Evolutionary conservation across 768 basidiomycete genomes (phyloP).

Genomic region (Leucosporidium creatinivorum): DNA sequence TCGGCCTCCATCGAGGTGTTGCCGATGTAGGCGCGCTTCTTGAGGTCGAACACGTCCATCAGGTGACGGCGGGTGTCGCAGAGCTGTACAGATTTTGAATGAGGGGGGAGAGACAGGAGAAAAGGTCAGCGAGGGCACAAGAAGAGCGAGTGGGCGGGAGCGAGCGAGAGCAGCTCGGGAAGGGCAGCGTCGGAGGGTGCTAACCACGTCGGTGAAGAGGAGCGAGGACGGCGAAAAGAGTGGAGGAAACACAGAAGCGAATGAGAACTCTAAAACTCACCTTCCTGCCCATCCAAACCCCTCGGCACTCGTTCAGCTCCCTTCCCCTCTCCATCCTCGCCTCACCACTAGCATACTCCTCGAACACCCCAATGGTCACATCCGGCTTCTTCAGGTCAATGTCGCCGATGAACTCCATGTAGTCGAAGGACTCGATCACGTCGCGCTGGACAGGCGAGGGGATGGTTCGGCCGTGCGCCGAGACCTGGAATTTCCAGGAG

Average conservation of each 20-base stretch:
- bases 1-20: constrained; percentile 98
- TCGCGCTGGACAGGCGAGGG: constrained; percentile 12
- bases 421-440: constrained; percentile 54
- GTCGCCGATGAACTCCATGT: constrained; percentile 72
- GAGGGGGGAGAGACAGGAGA: neutral
- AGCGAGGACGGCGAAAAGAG: no score
- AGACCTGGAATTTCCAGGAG: constrained; percentile 73
- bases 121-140: no score
- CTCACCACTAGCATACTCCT: constrained; percentile 25
- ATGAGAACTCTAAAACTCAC: constrained; percentile 47
- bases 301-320: constrained; percentile 32
- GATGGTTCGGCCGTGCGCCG: constrained; percentile 43
- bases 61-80: constrained; percentile 48
- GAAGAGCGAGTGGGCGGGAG: no score
- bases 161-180: no score
- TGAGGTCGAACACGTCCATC: constrained; percentile 69
- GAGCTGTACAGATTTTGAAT: constrained; percentile 7
- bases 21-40: constrained; percentile 81
- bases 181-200: no score
- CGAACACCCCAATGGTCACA: constrained; percentile 31
- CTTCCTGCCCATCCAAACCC: constrained; percentile 78
- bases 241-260: neutral
- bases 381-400: constrained; percentile 62
- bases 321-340: constrained; percentile 27
- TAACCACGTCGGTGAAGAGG: no score